phyloP scores from a whole-genome alignment of 495 filamentous ascomycete species.

The Cercophora samala region DNA sequence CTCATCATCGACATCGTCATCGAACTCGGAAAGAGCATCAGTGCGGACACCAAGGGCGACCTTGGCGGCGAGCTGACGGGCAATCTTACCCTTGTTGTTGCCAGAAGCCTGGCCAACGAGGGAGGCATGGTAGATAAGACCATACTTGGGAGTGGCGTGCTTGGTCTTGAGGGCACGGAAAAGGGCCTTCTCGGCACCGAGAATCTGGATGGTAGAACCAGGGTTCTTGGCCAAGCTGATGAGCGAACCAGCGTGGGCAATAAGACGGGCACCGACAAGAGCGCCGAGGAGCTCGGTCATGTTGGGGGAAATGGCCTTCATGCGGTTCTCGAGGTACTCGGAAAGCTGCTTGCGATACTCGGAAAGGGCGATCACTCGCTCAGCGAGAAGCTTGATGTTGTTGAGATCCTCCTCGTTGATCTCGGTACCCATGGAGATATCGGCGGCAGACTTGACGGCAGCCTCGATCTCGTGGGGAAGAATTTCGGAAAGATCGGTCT shows the following conservation, averaged over 20 bases:
- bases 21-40: conserved; percentile 79
- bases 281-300: conserved; percentile 91
- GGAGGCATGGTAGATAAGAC: conserved; percentile 97
- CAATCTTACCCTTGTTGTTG: conserved; percentile 99
- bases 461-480: conserved; percentile 94
- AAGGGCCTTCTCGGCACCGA: conserved; percentile 97
- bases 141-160: conserved; percentile 98
- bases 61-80: conserved; percentile 90
- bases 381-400: conserved; percentile 84
- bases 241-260: conserved; percentile 91
- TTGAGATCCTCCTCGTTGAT: conserved; percentile 85
- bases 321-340: conserved; percentile 83
- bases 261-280: conserved; percentile 90
- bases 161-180: conserved; percentile 99
- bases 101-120: conserved; percentile 94
- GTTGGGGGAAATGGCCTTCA: conserved; percentile 97
- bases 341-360: conserved; percentile 87
- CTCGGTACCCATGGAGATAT: conserved; percentile 98
- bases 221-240: conserved; percentile 96
- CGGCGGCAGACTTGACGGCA: conserved; percentile 88
- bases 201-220: conserved; percentile 93
- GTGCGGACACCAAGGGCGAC: conserved; percentile 88
- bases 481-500: conserved; percentile 80
- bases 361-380: conserved; percentile 86
- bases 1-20: conserved; percentile 76